Percentiles rank a stretch among this genome's conserved stretches.
Conservation (phyloP, 2,329 filamentous ascomycete genomes). For the Scleromitrula shiraiana region DNA sequence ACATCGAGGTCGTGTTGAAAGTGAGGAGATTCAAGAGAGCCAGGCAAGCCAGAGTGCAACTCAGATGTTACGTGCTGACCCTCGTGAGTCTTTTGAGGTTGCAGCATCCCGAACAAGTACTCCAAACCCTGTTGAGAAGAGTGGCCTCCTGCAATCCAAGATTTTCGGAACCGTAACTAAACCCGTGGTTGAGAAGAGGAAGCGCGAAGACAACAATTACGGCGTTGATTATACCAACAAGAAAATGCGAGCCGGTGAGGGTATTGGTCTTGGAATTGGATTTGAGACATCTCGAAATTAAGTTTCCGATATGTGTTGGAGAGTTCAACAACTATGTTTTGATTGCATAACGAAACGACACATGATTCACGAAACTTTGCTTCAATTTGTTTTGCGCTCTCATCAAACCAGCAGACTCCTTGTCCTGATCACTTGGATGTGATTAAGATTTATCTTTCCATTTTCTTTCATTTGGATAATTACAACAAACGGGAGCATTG, state of each 20-base stretch:
- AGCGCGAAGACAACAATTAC: conserved; percentile 19
- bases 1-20: conserved; percentile 32
- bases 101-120: conserved; percentile 24
- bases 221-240: conserved; percentile 32
- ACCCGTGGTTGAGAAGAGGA: conserved; percentile 35
- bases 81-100: conserved; percentile 32
- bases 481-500: no score
- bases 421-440: no score
- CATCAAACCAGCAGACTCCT: background rate
- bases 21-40: conserved; percentile 62
- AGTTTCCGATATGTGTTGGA: background rate
- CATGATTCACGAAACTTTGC: no score
- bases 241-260: conserved; percentile 39
- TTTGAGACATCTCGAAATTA: conserved; percentile 13
- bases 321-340: background rate
- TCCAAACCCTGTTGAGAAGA: conserved; percentile 36
- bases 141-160: conserved; percentile 46
- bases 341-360: background rate
- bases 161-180: conserved; percentile 54
- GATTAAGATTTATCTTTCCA: no score
- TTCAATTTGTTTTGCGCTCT: no score
- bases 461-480: no score
- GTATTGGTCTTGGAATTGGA: conserved; percentile 50
- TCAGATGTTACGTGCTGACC: conserved; percentile 60
- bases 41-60: conserved; percentile 72